Base-by-base conservation (phyloP, 495 filamentous ascomycete species). In the Penicillium subrubescens region DNA sequence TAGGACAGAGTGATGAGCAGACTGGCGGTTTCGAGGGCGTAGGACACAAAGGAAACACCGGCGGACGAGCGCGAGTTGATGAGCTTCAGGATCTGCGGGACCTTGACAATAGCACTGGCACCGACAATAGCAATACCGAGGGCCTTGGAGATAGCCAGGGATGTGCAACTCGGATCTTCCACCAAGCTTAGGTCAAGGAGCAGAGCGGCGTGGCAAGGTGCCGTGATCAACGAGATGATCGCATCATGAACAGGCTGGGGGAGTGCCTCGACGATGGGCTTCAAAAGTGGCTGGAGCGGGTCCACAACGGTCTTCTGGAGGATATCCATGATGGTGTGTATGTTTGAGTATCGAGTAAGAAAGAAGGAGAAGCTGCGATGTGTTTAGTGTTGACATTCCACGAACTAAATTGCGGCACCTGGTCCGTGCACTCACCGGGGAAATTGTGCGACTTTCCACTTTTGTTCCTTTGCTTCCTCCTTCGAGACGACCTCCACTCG, bases 71-170 rank as follows among this genome's bases (percentile, higher is more conserved):
- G 82, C 37, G 93, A 94, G 66, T 81, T 76, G 68, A 96, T 77
- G 55, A 97, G 87, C 82, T 97, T 97, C 75, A 97, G 73, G 76
- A 98, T 93, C 78, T 97, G 95, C 0, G 95, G 94, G 52, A 99
- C 86, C 81, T 99, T 99, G 80, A 99, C 92, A 67, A 97, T 86
- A 34, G 92, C 85, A 60, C 90, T 92, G 39, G 92, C 90, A 63
- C 85, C 88, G 70, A 99, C 90, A 78, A 98, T 99, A 74, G 87
- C 94, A 62, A 97, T 88, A 46, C 95, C 95, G 52, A 99, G 89
- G 14, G 83, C 91, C 79, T 98, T 98, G 68, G 92, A 96, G 68
- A 97, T 87, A 56, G 87, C 91, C 31, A 97, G 88, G 66, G 93
- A 91, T 58, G 95, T 80, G 82, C 95, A 99, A 56, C 83, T 86